These are phyloP conservation scores for Morella rubra DNA, from an alignment of 306 rosid species.

Conservation along the genomic window DNA sequence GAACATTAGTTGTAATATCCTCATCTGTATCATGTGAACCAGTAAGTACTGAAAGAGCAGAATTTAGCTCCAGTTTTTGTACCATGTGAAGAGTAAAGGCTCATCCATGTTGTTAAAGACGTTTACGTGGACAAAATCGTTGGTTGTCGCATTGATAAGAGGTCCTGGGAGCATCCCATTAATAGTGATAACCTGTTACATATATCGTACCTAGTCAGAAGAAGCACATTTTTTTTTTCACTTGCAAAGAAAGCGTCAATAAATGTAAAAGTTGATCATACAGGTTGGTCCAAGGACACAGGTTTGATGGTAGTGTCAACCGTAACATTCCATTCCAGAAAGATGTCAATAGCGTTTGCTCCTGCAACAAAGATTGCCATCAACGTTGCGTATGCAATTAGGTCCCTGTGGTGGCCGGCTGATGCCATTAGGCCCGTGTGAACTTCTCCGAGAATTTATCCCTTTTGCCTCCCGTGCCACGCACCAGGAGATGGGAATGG, in stretches of 20 bases:
- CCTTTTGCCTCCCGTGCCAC: not conserved
- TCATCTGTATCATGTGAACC: too few species aligned
- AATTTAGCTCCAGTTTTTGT: not conserved
- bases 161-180: conserved; percentile 89
- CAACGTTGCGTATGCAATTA: conserved; percentile 9
- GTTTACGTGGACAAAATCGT: conserved; percentile 57
- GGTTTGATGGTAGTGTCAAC: conserved; percentile 35
- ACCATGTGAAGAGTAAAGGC: conserved; percentile 80
- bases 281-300: conserved; percentile 47
- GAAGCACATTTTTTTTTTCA: not conserved
- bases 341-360: conserved; percentile 41
- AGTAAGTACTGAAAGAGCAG: too few species aligned
- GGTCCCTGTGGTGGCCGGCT: conserved; percentile 1
- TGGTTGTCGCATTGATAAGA: conserved; percentile 68
- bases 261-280: conserved; percentile 15
- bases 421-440: conserved; percentile 27
- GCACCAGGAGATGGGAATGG: conserved; percentile 11
- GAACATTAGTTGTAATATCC: too few species aligned
- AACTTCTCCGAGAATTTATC: not conserved
- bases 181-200: conserved; percentile 64
- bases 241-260: not conserved
- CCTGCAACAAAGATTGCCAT: conserved; percentile 23
- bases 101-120: conserved; percentile 70
- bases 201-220: not conserved
- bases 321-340: conserved; percentile 46